Evolutionary conservation across 257 asterid species (phyloP).

Genomic region (Solanum ossicruentum): DNA sequence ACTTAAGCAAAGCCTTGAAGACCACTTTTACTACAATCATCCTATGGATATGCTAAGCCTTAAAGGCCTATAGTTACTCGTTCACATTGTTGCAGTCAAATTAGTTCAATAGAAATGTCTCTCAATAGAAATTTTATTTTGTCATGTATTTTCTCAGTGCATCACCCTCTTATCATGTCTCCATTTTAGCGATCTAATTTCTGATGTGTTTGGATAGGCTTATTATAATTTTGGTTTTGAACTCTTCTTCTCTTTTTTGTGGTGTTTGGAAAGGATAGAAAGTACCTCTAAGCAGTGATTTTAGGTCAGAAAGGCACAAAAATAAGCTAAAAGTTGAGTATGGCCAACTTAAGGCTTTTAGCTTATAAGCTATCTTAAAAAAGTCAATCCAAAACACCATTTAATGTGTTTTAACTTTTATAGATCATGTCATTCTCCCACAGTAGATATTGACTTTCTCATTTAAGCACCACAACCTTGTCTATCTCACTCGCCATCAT

Average conservation of each 20-base stretch:
- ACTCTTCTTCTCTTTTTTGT: too few species aligned
- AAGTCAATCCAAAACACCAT: too few species aligned
- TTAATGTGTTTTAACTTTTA: not conserved
- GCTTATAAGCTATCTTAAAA: too few species aligned
- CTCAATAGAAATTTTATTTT: not conserved
- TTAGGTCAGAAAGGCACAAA: too few species aligned
- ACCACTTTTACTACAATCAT: not conserved
- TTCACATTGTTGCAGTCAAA: not conserved
- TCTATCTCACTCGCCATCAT: not conserved
- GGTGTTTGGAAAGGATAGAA: too few species aligned
- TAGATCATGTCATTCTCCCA: not conserved
- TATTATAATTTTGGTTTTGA: too few species aligned
- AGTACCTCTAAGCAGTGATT: too few species aligned
- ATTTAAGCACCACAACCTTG: not conserved
- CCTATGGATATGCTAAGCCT: not conserved
- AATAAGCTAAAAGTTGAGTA: too few species aligned
- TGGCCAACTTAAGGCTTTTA: too few species aligned
- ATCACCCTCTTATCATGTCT: not conserved
- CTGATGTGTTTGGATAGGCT: too few species aligned
- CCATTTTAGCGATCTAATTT: not conserved
- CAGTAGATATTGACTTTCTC: not conserved
- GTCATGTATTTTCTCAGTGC: not conserved
- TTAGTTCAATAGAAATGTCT: not conserved
- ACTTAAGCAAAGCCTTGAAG: not conserved
- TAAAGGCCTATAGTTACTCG: not conserved